Conservation (phyloP, 768 basidiomycete genomes). For the Crepidotus variabilis region DNA sequence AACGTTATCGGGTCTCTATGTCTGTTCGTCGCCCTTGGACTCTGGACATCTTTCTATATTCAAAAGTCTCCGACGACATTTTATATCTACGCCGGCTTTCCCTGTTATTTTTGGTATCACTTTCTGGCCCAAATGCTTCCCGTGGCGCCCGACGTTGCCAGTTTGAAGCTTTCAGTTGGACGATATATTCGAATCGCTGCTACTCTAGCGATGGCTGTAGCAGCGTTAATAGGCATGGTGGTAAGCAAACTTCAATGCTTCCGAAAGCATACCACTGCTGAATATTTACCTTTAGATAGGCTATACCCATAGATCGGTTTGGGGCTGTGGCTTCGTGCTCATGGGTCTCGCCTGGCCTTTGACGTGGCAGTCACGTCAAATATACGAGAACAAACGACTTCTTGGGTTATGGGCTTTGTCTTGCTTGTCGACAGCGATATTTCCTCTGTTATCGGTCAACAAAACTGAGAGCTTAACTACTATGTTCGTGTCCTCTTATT, state of each 20-base stretch:
- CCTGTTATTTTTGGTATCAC: slow-evolving; percentile 73
- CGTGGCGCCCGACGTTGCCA: slow-evolving; percentile 1
- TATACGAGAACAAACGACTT: slow-evolving; percentile 21
- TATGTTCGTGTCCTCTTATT: slow-evolving; percentile 45
- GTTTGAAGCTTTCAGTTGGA: not conserved
- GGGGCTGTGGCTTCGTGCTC: slow-evolving; percentile 61
- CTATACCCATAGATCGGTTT: slow-evolving; percentile 68
- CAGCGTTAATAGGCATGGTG: slow-evolving; percentile 65
- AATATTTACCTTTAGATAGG: slow-evolving; percentile 41
- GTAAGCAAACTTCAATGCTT: slow-evolving; percentile 35
- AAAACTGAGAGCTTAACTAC: slow-evolving; percentile 56
- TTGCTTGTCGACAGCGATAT: slow-evolving; percentile 56
- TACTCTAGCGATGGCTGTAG: slow-evolving; percentile 30
- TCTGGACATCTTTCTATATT: slow-evolving; percentile 51
- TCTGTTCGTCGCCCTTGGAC: slow-evolving; percentile 25
- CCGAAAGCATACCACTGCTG: not conserved
- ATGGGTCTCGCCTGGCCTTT: slow-evolving; percentile 69
- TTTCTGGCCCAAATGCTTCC: slow-evolving; percentile 31
- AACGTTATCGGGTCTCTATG: slow-evolving; percentile 15
- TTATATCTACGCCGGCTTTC: slow-evolving; percentile 73
- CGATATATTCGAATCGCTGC: slow-evolving; percentile 16
- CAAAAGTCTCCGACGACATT: slow-evolving; percentile 70
- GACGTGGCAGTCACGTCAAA: slow-evolving; percentile 39
- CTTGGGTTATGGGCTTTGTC: slow-evolving; percentile 40
- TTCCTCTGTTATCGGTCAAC: slow-evolving; percentile 71